phyloP scores from a whole-genome alignment of 108 stramenopile species.

The Licmophora abbreviata region DNA sequence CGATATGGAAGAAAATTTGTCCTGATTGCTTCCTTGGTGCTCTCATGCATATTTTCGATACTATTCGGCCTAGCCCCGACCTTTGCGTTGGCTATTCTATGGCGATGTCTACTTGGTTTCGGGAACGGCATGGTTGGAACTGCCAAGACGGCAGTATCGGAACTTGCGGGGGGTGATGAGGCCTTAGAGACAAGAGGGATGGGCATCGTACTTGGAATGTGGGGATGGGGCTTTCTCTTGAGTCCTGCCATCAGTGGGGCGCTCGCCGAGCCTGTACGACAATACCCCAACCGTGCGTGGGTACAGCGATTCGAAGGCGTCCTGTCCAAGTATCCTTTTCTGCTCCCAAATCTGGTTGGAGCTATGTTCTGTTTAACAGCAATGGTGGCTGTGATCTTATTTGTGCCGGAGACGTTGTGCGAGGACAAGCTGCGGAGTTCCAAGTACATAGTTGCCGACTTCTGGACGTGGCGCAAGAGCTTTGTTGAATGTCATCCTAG shows the following conservation, averaged over 20 bases:
- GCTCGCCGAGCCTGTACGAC: slow-evolving; percentile 22
- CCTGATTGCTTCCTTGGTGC: slow-evolving; percentile 9
- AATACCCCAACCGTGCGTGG: not conserved
- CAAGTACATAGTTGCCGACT: not conserved
- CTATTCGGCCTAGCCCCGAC: slow-evolving; percentile 19
- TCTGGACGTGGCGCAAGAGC: not conserved
- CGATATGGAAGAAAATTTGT: slow-evolving; percentile 25
- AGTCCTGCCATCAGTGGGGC: slow-evolving; percentile 27
- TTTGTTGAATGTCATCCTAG: too few relatives aligned
- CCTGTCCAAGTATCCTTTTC: slow-evolving; percentile 17
- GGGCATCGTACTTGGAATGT: slow-evolving; percentile 25
- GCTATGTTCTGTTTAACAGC: slow-evolving; percentile 27
- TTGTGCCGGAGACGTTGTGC: slow-evolving; percentile 51
- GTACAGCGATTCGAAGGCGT: slow-evolving; percentile 1
- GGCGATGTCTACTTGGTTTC: slow-evolving; percentile 14
- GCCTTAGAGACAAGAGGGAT: slow-evolving; percentile 18
- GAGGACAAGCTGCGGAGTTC: slow-evolving; percentile 2
- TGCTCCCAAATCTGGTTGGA: slow-evolving; percentile 48
- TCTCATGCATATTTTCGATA: slow-evolving; percentile 11
- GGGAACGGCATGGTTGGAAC: slow-evolving; percentile 22
- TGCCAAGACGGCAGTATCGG: slow-evolving; percentile 18
- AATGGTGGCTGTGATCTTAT: slow-evolving; percentile 18
- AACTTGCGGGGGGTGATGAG: slow-evolving; percentile 11
- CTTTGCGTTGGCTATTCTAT: slow-evolving; percentile 10
- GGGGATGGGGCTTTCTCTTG: slow-evolving; percentile 25